Evolutionary conservation across 805 yeast species (phyloP), one percentile per base, ranked within the genome.

Genomic region (Peterozyma toletana): DNA sequence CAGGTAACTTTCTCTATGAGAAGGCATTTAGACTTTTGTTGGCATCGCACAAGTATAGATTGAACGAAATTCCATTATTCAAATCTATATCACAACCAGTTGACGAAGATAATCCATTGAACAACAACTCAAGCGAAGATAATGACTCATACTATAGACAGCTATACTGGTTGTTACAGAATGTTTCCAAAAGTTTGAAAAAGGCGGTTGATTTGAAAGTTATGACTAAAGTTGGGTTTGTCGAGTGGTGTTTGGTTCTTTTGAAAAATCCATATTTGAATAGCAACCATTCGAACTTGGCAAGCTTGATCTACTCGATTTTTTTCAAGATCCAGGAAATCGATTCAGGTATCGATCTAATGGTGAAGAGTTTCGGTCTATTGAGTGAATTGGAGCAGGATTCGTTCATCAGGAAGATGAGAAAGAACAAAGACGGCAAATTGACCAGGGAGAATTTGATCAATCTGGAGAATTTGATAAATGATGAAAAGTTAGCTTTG

Each of bases 1-100:
- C 97, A 0, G 77, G 80, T 0, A 91, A 86, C 49, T 73, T 71
- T 52, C 58, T 91, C 16, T 86, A 83, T 59, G 96, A 89, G 49
- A 77, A 78, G 50, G 77, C 78, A 0, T 77, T 71, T 52, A 73
- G 82, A 46, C 87, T 80, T 72, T 68, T 89, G 10, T 63, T 87
- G 33, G 63, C 76, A 4, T 75, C 77, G 34, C 81, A 86, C 3
- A 58, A 56, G 13, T 54, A 73, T 39, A 63, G 63, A 47, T 42
- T 55, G 5, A 55, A 52, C 42, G 78, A 71, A 21, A 53, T 77
- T 37, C 83, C 83, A 3, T 52, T 77, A 37, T 71, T 62, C 54
- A 63, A 60, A 33, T 42, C 63, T 2, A 67, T 77, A 9, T 58
- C 65, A n/a, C 44, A 54, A 44, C 51, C 59, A 4, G 49, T 53